Conservation (phyloP, 805 yeast species). For the Peterozyma xylosa region DNA sequence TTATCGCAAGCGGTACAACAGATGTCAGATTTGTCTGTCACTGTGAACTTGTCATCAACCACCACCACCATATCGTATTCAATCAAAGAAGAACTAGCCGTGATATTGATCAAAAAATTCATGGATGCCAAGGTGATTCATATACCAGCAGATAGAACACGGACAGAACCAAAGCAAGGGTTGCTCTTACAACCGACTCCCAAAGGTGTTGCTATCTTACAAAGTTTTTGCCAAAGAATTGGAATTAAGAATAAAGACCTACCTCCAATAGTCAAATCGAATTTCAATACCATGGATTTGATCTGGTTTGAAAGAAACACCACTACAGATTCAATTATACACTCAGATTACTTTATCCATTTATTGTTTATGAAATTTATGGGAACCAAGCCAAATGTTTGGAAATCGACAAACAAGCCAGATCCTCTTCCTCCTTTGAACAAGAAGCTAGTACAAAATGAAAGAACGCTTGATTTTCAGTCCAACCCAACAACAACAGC, state of each 20-base stretch:
- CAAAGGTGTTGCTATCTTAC: constrained; percentile 73
- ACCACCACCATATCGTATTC: constrained; percentile 47
- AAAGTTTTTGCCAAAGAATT: constrained; percentile 46
- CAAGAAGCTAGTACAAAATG: constrained; percentile 18
- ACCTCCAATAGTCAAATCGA: constrained; percentile 45
- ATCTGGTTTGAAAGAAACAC: constrained; percentile 60
- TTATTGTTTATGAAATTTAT: constrained; percentile 54
- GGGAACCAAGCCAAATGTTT: constrained; percentile 64
- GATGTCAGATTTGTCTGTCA: constrained; percentile 43
- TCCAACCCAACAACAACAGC: constrained; percentile 5
- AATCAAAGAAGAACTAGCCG: constrained; percentile 43
- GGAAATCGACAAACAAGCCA: constrained; percentile 50
- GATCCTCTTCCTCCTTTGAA: constrained; percentile 37
- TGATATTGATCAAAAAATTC: constrained; percentile 38
- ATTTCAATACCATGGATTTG: constrained; percentile 65
- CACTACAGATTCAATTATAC: constrained; percentile 47
- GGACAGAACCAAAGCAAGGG: constrained; percentile 33
- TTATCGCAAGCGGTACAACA: constrained; percentile 39
- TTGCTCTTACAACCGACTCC: constrained; percentile 76
- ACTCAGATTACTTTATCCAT: constrained; percentile 57
- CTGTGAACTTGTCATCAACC: constrained; percentile 40
- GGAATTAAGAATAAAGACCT: constrained; percentile 36
- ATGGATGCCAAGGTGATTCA: constrained; percentile 62
- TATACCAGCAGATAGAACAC: constrained; percentile 68
- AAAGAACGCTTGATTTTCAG: constrained; percentile 6